Percentiles rank a stretch among this genome's conserved stretches.
Evolutionary conservation across 345 rosid species (phyloP).

Genomic region (Chamaenerion angustifolium): DNA sequence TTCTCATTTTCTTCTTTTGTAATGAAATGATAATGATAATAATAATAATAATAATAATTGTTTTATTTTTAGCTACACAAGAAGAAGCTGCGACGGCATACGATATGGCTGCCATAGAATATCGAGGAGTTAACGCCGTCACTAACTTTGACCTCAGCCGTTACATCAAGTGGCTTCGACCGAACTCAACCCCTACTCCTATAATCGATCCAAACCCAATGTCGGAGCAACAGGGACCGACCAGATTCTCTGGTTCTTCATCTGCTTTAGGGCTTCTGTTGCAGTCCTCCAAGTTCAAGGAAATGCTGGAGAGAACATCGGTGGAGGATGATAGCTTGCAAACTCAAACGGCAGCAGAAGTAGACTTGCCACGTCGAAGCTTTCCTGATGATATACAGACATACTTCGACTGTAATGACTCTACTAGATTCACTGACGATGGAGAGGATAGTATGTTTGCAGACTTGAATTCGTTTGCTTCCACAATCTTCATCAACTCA

Average conservation of each 20-base stretch:
- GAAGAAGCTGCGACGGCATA: conserved; percentile 94
- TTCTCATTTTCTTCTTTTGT: too few species aligned
- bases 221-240: too few species aligned
- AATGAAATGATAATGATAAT: too few species aligned
- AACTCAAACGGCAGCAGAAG: too few species aligned
- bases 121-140: conserved; percentile 90
- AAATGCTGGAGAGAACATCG: conserved; percentile 40
- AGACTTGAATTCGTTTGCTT: conserved; percentile 19
- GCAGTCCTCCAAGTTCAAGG: conserved; percentile 41
- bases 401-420: conserved; percentile 24
- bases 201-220: background rate
- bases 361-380: conserved; percentile 23
- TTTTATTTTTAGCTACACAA: too few species aligned
- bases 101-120: conserved; percentile 81
- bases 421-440: conserved; percentile 11
- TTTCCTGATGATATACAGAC: conserved; percentile 40
- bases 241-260: background rate
- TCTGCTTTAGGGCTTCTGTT: conserved; percentile 35
- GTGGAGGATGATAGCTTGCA: too few species aligned
- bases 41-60: too few species aligned
- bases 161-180: conserved; percentile 32
- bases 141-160: conserved; percentile 87
- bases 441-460: conserved; percentile 25
- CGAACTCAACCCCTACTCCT: background rate
- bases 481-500: conserved; percentile 16